Conservation (phyloP, 2,329 filamentous ascomycete genomes). For the Penicillium sp. region DNA sequence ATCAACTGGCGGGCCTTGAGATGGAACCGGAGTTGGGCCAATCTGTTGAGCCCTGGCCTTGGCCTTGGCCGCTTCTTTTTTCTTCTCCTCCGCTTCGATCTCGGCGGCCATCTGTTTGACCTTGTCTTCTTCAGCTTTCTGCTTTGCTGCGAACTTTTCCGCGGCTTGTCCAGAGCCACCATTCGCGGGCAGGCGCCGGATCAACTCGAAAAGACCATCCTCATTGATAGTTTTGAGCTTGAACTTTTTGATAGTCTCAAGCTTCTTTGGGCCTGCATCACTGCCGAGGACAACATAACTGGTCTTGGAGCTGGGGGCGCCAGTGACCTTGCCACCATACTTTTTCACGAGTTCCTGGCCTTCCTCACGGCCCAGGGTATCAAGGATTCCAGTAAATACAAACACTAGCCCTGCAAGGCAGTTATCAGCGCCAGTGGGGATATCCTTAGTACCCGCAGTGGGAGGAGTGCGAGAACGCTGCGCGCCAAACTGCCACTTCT, state of each 20-base stretch:
- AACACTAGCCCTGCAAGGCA: constrained; percentile 88
- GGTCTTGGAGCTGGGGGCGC: constrained; percentile 86
- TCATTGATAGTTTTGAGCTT: constrained; percentile 92
- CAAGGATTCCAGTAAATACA: constrained; percentile 89
- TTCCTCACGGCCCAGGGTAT: constrained; percentile 79
- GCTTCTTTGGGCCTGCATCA: constrained; percentile 91
- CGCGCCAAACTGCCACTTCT: constrained; percentile 79
- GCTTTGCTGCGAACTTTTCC: constrained; percentile 81
- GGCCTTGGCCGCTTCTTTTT: constrained; percentile 34
- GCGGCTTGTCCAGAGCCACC: constrained; percentile 88
- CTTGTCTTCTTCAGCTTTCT: constrained; percentile 80
- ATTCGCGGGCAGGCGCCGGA: constrained; percentile 76
- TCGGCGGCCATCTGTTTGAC: constrained; percentile 77
- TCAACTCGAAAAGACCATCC: constrained; percentile 84
- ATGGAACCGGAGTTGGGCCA: constrained; percentile 31
- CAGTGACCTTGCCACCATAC: constrained; percentile 89
- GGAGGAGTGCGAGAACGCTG: constrained; percentile 64
- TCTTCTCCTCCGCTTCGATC: constrained; percentile 79
- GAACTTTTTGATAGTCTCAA: constrained; percentile 78
- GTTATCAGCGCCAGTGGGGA: constrained; percentile 83
- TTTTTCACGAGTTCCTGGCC: constrained; percentile 84
- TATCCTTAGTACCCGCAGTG: constrained; percentile 64
- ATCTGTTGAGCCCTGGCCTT: constrained; percentile 49
- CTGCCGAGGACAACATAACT: constrained; percentile 88
- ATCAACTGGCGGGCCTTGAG: constrained; percentile 54